Conservation (phyloP, 2,329 filamentous ascomycete genomes). For the Ophiosphaerella herpotricha region DNA sequence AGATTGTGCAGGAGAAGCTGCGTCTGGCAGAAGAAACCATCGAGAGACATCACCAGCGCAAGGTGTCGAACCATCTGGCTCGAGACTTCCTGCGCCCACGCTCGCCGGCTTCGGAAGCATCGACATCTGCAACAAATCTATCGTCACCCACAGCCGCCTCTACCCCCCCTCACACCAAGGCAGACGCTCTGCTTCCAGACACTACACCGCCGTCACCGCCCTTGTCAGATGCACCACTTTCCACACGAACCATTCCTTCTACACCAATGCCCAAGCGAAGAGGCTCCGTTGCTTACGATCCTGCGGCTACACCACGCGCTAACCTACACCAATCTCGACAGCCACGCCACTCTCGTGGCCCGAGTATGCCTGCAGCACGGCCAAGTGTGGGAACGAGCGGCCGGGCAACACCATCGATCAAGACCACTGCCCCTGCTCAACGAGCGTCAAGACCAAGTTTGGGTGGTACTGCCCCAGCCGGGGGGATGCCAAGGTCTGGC, state of each 20-base stretch:
- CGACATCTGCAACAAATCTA: conserved; percentile 77
- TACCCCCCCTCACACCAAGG: conserved; percentile 76
- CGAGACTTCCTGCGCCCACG: conserved; percentile 58
- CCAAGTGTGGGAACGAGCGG: conserved; percentile 34
- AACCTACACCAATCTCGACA: conserved; percentile 51
- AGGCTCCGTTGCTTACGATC: conserved; percentile 57
- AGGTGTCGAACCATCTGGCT: conserved; percentile 55
- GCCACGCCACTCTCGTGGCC: conserved; percentile 59
- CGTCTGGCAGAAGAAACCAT: conserved; percentile 66
- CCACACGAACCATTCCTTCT: conserved; percentile 48
- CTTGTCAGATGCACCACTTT: conserved; percentile 80
- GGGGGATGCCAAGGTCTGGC: conserved; percentile 60
- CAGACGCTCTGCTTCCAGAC: conserved; percentile 65
- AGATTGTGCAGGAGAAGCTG: conserved; percentile 93
- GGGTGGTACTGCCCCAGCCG: conserved; percentile 55
- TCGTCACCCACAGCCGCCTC: conserved; percentile 89
- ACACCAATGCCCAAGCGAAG: conserved; percentile 48
- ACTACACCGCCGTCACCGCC: conserved; percentile 91
- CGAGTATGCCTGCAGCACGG: conserved; percentile 60
- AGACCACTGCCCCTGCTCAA: conserved; percentile 36
- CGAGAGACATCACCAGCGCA: conserved; percentile 56
- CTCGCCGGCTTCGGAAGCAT: conserved; percentile 75
- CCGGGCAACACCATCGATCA: conserved; percentile 52
- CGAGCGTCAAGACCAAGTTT: conserved; percentile 50
- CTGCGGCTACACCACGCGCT: conserved; percentile 59